phyloP scores from a whole-genome alignment of 129 eudicot species.

The Saposhnikovia divaricata region DNA sequence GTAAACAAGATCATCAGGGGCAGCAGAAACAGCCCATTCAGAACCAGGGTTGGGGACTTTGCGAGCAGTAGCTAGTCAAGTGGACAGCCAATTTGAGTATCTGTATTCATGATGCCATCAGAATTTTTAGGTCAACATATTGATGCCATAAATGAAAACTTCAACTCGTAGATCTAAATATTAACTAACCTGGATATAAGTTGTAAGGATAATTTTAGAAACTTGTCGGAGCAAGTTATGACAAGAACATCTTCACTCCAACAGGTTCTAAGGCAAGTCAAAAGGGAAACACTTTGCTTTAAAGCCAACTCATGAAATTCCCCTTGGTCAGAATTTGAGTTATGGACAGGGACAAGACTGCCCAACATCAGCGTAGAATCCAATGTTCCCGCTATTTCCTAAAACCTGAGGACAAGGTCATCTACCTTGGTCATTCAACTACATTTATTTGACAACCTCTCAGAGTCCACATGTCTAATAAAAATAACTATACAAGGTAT shows the following conservation, averaged over 20 bases:
- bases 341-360: conserved; percentile 42
- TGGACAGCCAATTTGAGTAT: conserved; percentile 84
- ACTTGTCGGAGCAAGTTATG: conserved; percentile 84
- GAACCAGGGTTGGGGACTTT: conserved; percentile 46
- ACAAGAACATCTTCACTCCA: conserved; percentile 95
- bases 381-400: conserved; percentile 93
- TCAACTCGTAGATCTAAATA: conserved; percentile 1
- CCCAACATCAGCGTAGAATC: conserved; percentile 67
- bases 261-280: conserved; percentile 85
- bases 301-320: conserved; percentile 28
- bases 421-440: conserved; percentile 10
- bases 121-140: conserved; percentile 6
- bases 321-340: conserved; percentile 30
- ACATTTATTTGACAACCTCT: not conserved
- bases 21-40: conserved; percentile 84
- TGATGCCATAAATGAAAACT: not conserved
- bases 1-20: conserved; percentile 64
- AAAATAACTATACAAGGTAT: not conserved
- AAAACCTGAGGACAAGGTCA: conserved; percentile 53
- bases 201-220: conserved; percentile 78
- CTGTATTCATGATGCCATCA: conserved; percentile 26
- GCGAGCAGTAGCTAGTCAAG: conserved; percentile 74
- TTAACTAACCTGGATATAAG: conserved; percentile 73
- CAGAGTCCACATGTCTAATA: not conserved
- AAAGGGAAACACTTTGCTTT: conserved; percentile 75